phyloP scores from a whole-genome alignment of 768 basidiomycete species.

The Kwoniella europaea region DNA sequence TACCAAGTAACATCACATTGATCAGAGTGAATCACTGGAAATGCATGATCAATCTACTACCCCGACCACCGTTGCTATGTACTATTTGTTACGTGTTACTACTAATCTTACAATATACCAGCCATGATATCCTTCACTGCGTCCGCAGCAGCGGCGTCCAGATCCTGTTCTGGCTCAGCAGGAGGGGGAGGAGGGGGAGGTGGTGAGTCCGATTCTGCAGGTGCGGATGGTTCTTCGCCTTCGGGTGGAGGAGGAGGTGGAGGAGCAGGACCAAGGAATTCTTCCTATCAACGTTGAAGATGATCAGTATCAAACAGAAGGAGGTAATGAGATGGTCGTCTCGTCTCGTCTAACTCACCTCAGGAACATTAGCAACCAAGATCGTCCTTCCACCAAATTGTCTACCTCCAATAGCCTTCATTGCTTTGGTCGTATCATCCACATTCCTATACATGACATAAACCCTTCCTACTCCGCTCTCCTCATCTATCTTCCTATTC shows the following conservation, averaged over 20 bases:
- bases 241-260: slow-evolving; percentile 54
- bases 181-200: slow-evolving; percentile 54
- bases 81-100: too few relatives aligned
- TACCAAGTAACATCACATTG: too few relatives aligned
- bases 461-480: slow-evolving; percentile 89
- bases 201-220: slow-evolving; percentile 42
- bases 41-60: not conserved
- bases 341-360: slow-evolving; percentile 40
- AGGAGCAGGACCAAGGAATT: slow-evolving; percentile 54
- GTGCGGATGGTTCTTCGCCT: slow-evolving; percentile 29
- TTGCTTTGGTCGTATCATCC: slow-evolving; percentile 69
- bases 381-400: slow-evolving; percentile 59
- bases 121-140: slow-evolving; percentile 55
- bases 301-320: not conserved
- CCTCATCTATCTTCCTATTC: slow-evolving; percentile 63
- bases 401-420: slow-evolving; percentile 83
- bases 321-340: not conserved
- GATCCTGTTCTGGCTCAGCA: slow-evolving; percentile 39
- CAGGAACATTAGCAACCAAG: slow-evolving; percentile 53
- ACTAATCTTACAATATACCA: slow-evolving; percentile 18
- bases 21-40: not conserved
- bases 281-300: slow-evolving; percentile 39
- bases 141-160: slow-evolving; percentile 55
- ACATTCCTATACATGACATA: slow-evolving; percentile 83
- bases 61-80: not conserved